These are phyloP conservation scores for Arthrinium phaeospermum DNA, from an alignment of 2,329 filamentous ascomycete species.

Conservation along the genomic window DNA sequence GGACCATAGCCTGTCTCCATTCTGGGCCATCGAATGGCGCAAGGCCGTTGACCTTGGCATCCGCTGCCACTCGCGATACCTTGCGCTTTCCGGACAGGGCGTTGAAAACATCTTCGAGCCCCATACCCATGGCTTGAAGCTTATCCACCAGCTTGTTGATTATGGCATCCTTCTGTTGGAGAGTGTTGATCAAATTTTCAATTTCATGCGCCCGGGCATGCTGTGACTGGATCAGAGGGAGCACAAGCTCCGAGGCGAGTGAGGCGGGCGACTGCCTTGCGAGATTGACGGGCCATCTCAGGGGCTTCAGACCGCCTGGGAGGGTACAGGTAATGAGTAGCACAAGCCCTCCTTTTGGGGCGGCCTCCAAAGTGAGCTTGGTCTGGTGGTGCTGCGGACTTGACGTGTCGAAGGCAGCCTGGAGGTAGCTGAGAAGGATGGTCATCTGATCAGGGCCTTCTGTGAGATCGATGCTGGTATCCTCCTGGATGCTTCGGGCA, in stretches of 20 bases:
- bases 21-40: slow-evolving; percentile 50
- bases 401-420: slow-evolving; percentile 55
- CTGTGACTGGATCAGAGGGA: slow-evolving; percentile 57
- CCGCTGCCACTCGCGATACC: slow-evolving; percentile 49
- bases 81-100: slow-evolving; percentile 55
- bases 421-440: slow-evolving; percentile 70
- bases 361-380: slow-evolving; percentile 49
- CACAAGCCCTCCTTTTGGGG: slow-evolving; percentile 47
- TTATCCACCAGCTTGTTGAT: slow-evolving; percentile 59
- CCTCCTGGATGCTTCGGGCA: slow-evolving; percentile 63
- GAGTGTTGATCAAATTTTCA: slow-evolving; percentile 47
- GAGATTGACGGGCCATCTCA: slow-evolving; percentile 71
- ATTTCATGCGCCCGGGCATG: slow-evolving; percentile 47
- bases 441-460: slow-evolving; percentile 67
- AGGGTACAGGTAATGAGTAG: slow-evolving; percentile 65
- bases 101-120: slow-evolving; percentile 60
- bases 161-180: slow-evolving; percentile 58
- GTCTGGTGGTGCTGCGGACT: slow-evolving; percentile 50
- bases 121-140: slow-evolving; percentile 55
- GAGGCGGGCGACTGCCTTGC: slow-evolving; percentile 48
- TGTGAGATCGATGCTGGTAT: slow-evolving; percentile 76
- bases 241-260: slow-evolving; percentile 54
- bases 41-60: slow-evolving; percentile 57
- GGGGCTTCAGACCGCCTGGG: slow-evolving; percentile 52
- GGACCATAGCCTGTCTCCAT: slow-evolving; percentile 43